These are phyloP conservation scores for Lecanicillium sp. DNA, from an alignment of 2,329 filamentous ascomycete genomes.

Conservation along the genomic window DNA sequence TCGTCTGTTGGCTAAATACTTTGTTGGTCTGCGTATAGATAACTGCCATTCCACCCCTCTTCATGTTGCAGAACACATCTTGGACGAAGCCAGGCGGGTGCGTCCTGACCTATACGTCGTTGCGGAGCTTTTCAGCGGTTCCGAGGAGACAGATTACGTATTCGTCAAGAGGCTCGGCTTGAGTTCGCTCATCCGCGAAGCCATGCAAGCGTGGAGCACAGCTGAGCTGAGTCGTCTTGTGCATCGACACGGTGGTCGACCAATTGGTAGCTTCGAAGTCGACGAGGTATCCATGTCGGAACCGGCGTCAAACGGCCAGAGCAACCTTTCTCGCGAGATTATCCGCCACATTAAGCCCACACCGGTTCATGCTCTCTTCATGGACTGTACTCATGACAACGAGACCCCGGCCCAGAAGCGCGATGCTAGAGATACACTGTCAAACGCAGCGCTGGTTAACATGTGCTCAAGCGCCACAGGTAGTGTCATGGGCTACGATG, in stretches of 20 bases:
- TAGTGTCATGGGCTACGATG: constrained; percentile 97
- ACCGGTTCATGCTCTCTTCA: constrained; percentile 88
- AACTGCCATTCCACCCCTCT: constrained; percentile 96
- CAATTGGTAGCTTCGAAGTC: constrained; percentile 96
- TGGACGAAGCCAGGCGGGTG: constrained; percentile 86
- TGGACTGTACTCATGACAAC: constrained; percentile 99
- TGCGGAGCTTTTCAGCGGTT: constrained; percentile 91
- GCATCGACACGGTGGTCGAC: constrained; percentile 85
- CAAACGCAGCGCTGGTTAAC: constrained; percentile 86
- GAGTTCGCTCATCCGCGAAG: constrained; percentile 87
- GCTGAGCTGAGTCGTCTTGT: constrained; percentile 87
- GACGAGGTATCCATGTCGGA: constrained; percentile 67
- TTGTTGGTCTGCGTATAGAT: constrained; percentile 91
- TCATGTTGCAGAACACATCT: constrained; percentile 87
- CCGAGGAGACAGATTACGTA: constrained; percentile 90
- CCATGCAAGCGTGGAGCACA: constrained; percentile 97
- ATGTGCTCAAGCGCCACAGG: constrained; percentile 95
- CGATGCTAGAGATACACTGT: constrained; percentile 86
- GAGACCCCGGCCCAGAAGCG: constrained; percentile 93
- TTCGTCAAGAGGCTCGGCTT: constrained; percentile 91
- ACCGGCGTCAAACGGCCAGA: constrained; percentile 20
- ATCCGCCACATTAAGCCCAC: constrained; percentile 78
- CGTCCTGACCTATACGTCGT: constrained; percentile 86
- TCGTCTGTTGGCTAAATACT: constrained; percentile 86
- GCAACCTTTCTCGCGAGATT: constrained; percentile 47